Percentiles rank a stretch among this genome's conserved stretches.
phyloP scores from a whole-genome alignment of 148 eudicot genomes.

The Drosera capensis region DNA sequence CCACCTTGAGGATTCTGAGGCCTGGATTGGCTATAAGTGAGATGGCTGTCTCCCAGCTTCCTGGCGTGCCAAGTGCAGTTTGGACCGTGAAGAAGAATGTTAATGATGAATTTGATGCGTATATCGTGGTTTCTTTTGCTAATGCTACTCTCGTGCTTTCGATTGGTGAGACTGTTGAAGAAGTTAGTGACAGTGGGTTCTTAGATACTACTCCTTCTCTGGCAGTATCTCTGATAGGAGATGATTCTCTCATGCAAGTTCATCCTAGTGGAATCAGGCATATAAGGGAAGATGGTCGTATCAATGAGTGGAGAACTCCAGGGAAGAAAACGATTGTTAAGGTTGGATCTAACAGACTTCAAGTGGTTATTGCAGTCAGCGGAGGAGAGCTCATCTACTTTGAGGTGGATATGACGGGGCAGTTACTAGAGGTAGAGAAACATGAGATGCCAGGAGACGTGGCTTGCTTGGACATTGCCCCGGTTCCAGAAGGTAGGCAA shows the following conservation, averaged over 20 bases:
- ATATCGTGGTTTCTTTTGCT: conserved; percentile 93
- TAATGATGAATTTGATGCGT: conserved; percentile 93
- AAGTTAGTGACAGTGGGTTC: conserved; percentile 97
- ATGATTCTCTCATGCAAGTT: conserved; percentile 96
- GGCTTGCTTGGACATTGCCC: conserved; percentile 96
- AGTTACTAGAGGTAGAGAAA: conserved; percentile 88
- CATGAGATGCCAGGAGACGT: conserved; percentile 97
- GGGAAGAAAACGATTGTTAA: conserved; percentile 94
- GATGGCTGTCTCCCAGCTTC: conserved; percentile 95
- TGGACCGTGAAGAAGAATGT: conserved; percentile 97
- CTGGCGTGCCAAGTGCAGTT: conserved; percentile 92
- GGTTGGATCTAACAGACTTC: conserved; percentile 93
- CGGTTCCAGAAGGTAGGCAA: conserved; percentile 94
- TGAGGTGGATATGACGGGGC: conserved; percentile 91
- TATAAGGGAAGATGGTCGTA: conserved; percentile 96
- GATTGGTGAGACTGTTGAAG: conserved; percentile 98
- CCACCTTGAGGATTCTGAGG: conserved; percentile 70
- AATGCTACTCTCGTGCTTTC: conserved; percentile 99
- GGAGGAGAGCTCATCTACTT: conserved; percentile 97
- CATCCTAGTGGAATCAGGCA: conserved; percentile 97
- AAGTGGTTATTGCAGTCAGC: conserved; percentile 87
- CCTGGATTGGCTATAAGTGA: conserved; percentile 93
- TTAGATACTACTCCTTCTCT: conserved; percentile 96
- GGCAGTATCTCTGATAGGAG: conserved; percentile 89
- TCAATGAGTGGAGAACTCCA: conserved; percentile 98